These are phyloP conservation scores for Gaillardinia entomophila DNA, from an alignment of 805 yeast genomes.

Conservation along the genomic window DNA sequence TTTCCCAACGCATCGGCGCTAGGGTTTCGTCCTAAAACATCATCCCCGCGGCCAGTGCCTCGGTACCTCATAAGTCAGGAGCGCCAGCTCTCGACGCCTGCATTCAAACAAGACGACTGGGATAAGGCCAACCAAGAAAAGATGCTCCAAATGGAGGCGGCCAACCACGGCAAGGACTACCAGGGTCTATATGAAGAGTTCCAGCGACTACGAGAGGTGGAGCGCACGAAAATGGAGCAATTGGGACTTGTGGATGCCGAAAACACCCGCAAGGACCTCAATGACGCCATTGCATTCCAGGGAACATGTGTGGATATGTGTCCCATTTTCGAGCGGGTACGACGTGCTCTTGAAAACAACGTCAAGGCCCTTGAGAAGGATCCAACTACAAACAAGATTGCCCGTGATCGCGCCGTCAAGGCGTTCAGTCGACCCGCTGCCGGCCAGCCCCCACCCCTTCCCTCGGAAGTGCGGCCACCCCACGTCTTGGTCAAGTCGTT, in stretches of 20 bases:
- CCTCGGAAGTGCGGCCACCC: slow-evolving; percentile 97
- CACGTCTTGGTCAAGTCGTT: slow-evolving; percentile 60
- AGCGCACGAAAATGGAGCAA: slow-evolving; percentile 72
- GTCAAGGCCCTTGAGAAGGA: slow-evolving; percentile 75
- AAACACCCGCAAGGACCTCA: slow-evolving; percentile 72
- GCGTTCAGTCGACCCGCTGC: slow-evolving; percentile 97
- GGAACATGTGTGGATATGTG: slow-evolving; percentile 96
- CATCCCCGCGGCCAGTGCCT: slow-evolving; percentile 24
- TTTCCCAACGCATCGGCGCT: slow-evolving; percentile 21
- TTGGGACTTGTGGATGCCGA: slow-evolving; percentile 84
- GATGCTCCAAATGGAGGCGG: slow-evolving; percentile 48
- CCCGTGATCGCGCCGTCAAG: slow-evolving; percentile 64
- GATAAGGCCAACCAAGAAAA: slow-evolving; percentile 65
- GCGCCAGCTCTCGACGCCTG: slow-evolving; percentile 26
- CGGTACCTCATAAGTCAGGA: slow-evolving; percentile 32
- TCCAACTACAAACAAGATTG: slow-evolving; percentile 46
- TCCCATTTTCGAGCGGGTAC: slow-evolving; percentile 84
- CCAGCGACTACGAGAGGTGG: slow-evolving; percentile 66
- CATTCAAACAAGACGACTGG: slow-evolving; percentile 49
- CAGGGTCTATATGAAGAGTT: slow-evolving; percentile 73
- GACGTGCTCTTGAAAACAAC: slow-evolving; percentile 83
- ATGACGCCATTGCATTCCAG: slow-evolving; percentile 79
- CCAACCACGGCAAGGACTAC: slow-evolving; percentile 44
- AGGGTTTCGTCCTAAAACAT: slow-evolving; percentile 19
- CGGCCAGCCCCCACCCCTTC: slow-evolving; percentile 96